Evolutionary conservation across 345 rosid species (phyloP).

Genomic region (Geranium brycei): DNA sequence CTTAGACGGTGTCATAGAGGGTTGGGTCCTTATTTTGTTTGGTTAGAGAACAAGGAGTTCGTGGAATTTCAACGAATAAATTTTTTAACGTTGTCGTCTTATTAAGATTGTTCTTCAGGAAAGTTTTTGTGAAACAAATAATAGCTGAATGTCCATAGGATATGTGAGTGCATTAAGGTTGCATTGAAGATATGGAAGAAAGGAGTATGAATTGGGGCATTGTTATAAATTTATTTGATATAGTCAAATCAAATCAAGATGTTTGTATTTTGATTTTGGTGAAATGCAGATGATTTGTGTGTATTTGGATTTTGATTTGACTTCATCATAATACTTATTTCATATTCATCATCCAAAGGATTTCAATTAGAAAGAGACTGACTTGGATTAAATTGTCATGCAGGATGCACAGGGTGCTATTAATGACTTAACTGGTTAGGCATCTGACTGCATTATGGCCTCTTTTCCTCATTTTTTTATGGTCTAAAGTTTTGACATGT

Average conservation of each 20-base stretch:
- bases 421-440: constrained; percentile 82
- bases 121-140: too few species aligned
- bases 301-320: background rate
- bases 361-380: background rate
- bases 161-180: background rate
- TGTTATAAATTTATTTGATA: too few species aligned
- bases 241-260: background rate
- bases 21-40: too few species aligned
- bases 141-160: too few species aligned
- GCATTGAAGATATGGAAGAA: too few species aligned
- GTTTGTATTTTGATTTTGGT: background rate
- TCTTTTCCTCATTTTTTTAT: background rate
- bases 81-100: too few species aligned
- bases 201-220: too few species aligned
- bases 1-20: too few species aligned
- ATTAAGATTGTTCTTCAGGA: too few species aligned
- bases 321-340: too few species aligned
- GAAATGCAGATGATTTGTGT: background rate
- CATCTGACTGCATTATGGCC: background rate
- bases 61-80: too few species aligned
- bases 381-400: background rate
- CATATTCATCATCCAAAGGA: background rate
- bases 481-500: background rate
- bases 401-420: constrained; percentile 98
- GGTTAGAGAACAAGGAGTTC: too few species aligned